Conservation (phyloP, 768 basidiomycete genomes). For the Lactarius psammicola region DNA sequence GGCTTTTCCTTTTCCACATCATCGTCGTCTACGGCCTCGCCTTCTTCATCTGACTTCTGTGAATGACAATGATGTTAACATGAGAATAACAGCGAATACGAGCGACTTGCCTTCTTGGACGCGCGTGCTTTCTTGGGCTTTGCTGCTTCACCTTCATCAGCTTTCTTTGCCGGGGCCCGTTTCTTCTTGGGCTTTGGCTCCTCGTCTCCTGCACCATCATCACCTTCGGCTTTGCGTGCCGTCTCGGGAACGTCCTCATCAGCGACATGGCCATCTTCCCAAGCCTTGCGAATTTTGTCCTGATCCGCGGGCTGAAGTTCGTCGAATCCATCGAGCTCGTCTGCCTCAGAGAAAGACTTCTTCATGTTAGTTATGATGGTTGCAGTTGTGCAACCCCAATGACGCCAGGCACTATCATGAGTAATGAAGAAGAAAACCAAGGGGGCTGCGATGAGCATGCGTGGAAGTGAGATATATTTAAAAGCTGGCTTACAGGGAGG, state of each 20-base stretch:
- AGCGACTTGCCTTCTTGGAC: slow-evolving; percentile 28
- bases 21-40: slow-evolving; percentile 41
- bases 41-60: slow-evolving; percentile 36
- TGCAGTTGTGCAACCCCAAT: slow-evolving; percentile 84
- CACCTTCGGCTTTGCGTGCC: slow-evolving; percentile 55
- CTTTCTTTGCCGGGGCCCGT: slow-evolving; percentile 32
- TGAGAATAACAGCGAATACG: background rate
- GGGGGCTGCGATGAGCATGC: background rate
- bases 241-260: slow-evolving; percentile 79
- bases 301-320: slow-evolving; percentile 68
- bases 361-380: slow-evolving; percentile 74
- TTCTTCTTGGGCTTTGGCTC: slow-evolving; percentile 36
- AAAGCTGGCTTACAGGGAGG: slow-evolving; percentile 54
- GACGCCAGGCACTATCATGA: slow-evolving; percentile 68
- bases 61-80: slow-evolving; percentile 7
- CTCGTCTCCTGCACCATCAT: slow-evolving; percentile 43
- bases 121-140: slow-evolving; percentile 37
- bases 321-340: slow-evolving; percentile 85
- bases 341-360: slow-evolving; percentile 50
- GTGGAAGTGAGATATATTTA: background rate
- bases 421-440: background rate
- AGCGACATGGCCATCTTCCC: slow-evolving; percentile 73
- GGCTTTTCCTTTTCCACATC: slow-evolving; percentile 52
- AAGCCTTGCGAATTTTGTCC: slow-evolving; percentile 67
- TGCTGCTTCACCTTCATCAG: slow-evolving; percentile 38